These are phyloP conservation scores for Danielozyma ontarioensis DNA, from an alignment of 805 yeast species.

Conservation along the genomic window DNA sequence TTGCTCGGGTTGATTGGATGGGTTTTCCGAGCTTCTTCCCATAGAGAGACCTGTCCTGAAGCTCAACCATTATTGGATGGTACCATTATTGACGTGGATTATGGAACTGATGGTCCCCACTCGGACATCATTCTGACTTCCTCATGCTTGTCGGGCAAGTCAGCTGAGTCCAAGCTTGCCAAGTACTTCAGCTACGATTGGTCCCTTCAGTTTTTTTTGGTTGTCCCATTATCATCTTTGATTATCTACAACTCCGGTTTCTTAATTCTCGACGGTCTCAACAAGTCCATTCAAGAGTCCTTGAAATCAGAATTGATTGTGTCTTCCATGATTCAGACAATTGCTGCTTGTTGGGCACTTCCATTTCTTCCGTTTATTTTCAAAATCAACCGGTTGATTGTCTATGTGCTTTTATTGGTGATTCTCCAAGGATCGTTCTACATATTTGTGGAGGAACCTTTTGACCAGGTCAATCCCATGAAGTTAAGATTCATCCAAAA, in stretches of 20 bases:
- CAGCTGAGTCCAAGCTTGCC: conserved; percentile 15
- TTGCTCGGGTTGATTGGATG: conserved; percentile 51
- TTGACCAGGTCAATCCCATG: conserved; percentile 56
- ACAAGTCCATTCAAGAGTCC: conserved; percentile 71
- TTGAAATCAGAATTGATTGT: conserved; percentile 34
- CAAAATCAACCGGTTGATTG: conserved; percentile 53
- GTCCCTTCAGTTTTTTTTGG: conserved; percentile 64
- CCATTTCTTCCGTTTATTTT: conserved; percentile 68
- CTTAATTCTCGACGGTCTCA: conserved; percentile 56
- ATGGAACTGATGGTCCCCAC: conserved; percentile 13
- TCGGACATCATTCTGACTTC: conserved; percentile 12
- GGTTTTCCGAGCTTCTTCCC: conserved; percentile 19
- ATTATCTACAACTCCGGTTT: conserved; percentile 52
- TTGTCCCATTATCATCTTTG: conserved; percentile 61
- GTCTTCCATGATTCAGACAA: conserved; percentile 19
- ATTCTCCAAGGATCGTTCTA: conserved; percentile 27
- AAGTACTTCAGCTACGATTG: conserved; percentile 68
- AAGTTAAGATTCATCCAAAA: conserved; percentile 68
- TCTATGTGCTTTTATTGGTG: conserved; percentile 32
- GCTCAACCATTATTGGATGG: conserved; percentile 27
- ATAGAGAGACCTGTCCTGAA: conserved; percentile 8
- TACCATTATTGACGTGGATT: conserved; percentile 9
- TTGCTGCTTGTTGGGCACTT: conserved; percentile 28
- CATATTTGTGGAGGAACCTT: conserved; percentile 48
- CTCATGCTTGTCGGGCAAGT: conserved; percentile 15